Evolutionary conservation across 2,329 filamentous ascomycete genomes (phyloP).

Genomic region (Xylariaceae sp.): DNA sequence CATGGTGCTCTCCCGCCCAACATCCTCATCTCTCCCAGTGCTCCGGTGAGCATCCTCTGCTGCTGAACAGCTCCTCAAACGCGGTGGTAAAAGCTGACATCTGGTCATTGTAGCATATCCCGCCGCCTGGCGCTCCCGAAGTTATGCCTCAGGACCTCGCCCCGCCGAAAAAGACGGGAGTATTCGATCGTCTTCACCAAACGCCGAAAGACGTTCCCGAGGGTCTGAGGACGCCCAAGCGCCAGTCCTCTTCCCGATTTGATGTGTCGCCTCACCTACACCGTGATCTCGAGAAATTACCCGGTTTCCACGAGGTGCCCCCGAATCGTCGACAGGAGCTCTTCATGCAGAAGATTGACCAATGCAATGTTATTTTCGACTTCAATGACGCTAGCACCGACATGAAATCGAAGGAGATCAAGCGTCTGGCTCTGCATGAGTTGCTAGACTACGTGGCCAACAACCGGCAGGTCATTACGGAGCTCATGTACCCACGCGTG

Average conservation of each 20-base stretch:
- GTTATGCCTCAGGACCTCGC: constrained; percentile 97
- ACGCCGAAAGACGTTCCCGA: constrained; percentile 96
- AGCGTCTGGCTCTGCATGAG: constrained; percentile 90
- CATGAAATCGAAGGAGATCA: constrained; percentile 99
- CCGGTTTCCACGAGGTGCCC: constrained; percentile 95
- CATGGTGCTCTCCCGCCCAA: constrained; percentile 68
- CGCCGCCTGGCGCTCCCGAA: constrained; percentile 87
- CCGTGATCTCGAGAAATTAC: constrained; percentile 92
- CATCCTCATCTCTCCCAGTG: constrained; percentile 91
- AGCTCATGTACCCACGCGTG: constrained; percentile 97
- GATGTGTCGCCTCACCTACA: constrained; percentile 96
- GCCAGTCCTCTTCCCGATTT: constrained; percentile 95
- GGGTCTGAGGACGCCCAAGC: constrained; percentile 88
- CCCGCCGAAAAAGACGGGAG: constrained; percentile 88
- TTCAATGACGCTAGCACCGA: constrained; percentile 97
- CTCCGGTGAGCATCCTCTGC: constrained; percentile 61
- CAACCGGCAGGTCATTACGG: constrained; percentile 96
- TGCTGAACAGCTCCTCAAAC: not conserved
- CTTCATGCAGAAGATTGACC: constrained; percentile 99
- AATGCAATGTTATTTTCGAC: constrained; percentile 99
- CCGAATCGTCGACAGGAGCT: constrained; percentile 92
- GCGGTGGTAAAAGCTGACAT: not conserved
- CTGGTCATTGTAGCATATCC: constrained; percentile 62
- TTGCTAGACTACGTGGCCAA: constrained; percentile 97
- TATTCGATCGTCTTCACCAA: constrained; percentile 83